Percentiles rank a stretch among this genome's conserved stretches.
phyloP scores from a whole-genome alignment of 2,329 filamentous ascomycete genomes.

The Colletotrichum scovillei region DNA sequence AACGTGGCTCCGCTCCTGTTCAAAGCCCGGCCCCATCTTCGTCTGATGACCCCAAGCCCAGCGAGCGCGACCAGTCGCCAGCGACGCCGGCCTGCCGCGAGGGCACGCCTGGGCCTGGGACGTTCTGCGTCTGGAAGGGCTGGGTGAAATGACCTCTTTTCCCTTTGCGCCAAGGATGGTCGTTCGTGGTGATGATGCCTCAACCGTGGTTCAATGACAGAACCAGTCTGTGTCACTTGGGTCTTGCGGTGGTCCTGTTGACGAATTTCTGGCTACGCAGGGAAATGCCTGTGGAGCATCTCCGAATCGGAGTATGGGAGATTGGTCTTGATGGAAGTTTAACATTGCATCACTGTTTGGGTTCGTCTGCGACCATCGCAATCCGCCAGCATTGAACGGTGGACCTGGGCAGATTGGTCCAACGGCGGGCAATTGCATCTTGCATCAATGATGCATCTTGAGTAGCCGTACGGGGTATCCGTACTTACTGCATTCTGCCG shows the following conservation, averaged over 20 bases:
- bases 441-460: constrained; percentile 21
- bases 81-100: constrained; percentile 21
- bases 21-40: constrained; percentile 32
- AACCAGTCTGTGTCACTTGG: constrained; percentile 4
- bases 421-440: neutral
- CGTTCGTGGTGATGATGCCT: constrained; percentile 4
- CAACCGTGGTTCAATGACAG: neutral
- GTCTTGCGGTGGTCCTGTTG: neutral
- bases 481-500: neutral
- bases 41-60: constrained; percentile 27
- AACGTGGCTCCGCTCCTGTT: constrained; percentile 31
- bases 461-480: too few species aligned
- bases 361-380: constrained; percentile 4
- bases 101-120: constrained; percentile 15
- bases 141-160: constrained; percentile 20
- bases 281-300: constrained; percentile 20
- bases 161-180: constrained; percentile 14
- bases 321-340: constrained; percentile 20
- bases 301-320: constrained; percentile 28
- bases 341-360: constrained; percentile 21
- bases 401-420: neutral
- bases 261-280: constrained; percentile 2
- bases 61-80: constrained; percentile 28
- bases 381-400: neutral
- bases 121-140: constrained; percentile 22